Conservation (phyloP, 2,329 filamentous ascomycete genomes). For the Alternaria metachromatica region DNA sequence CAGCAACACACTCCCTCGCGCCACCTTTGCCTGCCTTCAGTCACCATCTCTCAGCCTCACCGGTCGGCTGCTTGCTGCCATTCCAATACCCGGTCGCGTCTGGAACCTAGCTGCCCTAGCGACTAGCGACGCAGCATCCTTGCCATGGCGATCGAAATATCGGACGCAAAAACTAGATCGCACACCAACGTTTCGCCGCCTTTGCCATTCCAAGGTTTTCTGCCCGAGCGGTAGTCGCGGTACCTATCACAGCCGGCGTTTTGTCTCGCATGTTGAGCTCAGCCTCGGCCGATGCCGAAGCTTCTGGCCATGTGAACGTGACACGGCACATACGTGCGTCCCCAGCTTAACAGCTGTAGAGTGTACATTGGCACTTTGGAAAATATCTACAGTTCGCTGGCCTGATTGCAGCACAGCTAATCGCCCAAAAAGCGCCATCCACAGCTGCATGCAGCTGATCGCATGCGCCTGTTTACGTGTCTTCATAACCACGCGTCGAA, state of each 20-base stretch:
- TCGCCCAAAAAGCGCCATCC: neutral
- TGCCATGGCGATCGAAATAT: neutral
- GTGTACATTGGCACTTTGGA: neutral
- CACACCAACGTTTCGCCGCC: neutral
- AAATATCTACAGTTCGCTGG: neutral
- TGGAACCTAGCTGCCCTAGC: neutral
- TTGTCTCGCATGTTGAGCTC: neutral
- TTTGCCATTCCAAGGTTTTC: neutral
- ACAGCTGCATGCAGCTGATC: neutral
- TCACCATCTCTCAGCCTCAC: neutral
- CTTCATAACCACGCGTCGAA: neutral
- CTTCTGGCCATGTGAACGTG: neutral
- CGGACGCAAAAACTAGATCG: neutral
- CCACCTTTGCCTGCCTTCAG: neutral
- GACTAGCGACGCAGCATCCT: neutral
- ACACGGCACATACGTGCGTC: neutral
- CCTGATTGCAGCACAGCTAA: neutral
- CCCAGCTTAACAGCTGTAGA: neutral
- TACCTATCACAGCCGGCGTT: neutral
- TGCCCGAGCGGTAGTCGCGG: neutral
- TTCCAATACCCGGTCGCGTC: neutral
- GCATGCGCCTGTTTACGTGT: neutral
- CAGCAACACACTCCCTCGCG: neutral
- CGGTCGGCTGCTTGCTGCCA: neutral
- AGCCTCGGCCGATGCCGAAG: neutral